Evolutionary conservation across 139 green algal species (phyloP).

Genomic region (Tetradesmus obliquus): DNA sequence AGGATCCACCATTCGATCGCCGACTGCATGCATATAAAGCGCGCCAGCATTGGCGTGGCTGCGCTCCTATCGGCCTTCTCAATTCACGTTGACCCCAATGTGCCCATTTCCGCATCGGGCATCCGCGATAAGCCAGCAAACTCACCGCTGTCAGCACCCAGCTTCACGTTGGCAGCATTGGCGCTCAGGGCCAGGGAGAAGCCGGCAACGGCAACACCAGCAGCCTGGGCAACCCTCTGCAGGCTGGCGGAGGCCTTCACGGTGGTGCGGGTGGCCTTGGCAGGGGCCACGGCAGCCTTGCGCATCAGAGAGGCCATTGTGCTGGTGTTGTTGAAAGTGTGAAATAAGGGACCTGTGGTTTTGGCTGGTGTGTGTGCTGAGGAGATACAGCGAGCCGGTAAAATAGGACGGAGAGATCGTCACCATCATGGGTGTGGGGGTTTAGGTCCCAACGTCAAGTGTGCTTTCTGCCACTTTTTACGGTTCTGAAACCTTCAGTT

Average conservation of each 20-base stretch:
- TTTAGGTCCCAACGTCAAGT: neutral
- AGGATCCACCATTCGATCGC: neutral
- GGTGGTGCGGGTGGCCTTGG: conserved; percentile 35
- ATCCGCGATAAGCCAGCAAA: conserved; percentile 78
- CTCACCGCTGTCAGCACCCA: conserved; percentile 82
- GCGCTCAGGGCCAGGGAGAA: conserved; percentile 81
- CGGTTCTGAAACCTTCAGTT: too few relatives aligned
- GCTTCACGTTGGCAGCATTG: conserved; percentile 83
- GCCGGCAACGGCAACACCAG: conserved; percentile 74
- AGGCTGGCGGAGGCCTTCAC: conserved; percentile 52
- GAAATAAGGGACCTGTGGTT: neutral
- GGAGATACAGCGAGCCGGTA: neutral
- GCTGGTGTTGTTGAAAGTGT: conserved; percentile 24
- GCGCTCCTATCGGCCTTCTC: neutral
- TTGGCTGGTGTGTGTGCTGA: neutral
- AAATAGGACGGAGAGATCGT: neutral
- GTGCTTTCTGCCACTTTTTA: too few relatives aligned
- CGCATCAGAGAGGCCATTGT: conserved; percentile 43
- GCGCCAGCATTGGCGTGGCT: neutral
- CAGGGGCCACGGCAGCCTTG: conserved; percentile 25
- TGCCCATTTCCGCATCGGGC: neutral
- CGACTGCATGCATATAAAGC: neutral
- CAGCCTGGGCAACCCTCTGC: conserved; percentile 55
- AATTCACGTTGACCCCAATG: neutral
- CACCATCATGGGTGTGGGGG: neutral